Evolutionary conservation across 768 basidiomycete genomes (phyloP), one percentile per base, ranked within the genome.

Genomic region (Tricholoma sp.): DNA sequence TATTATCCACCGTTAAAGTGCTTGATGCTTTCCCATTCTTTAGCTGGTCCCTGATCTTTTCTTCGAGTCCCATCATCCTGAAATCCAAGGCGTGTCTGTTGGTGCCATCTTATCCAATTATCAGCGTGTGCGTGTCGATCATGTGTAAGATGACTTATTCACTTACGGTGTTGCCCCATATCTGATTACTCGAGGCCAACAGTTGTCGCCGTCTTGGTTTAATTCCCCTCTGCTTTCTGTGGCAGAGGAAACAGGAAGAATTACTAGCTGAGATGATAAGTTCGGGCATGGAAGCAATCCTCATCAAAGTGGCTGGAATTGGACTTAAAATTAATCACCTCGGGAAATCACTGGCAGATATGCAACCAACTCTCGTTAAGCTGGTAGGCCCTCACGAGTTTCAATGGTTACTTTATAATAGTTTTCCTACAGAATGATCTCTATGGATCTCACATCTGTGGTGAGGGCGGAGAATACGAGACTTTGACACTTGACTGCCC

Each of bases 391-490:
- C 24, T 34, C 19, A 21, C 14, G 27, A 27, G 16, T 18, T 14
- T n/a, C 27, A 31, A 16, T 10, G n/a, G 47, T 12, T 50, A 31
- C 6, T 8, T 29, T 16, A 16, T 18, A 18, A 50, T 14, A 18
- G 47, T 19, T n/a, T 52, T 21, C 32, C 18, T 34, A 2, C 61
- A 94, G 92, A 92, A 95, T 67, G 66, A 72, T 9, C 71, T 83
- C 24, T 99, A 94, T 64, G 94, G 94, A 4, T 86, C 89, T 0
- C 97, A 99, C 67, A 81, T 96, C 1, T 98, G 96, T 60, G 97
- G 97, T 9, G 97, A 99, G 73, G 97, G 97, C 1, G 97, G 97
- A 2, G 97, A 99, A 73, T 99, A 98, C 71, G 97, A 99, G 69
- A 91, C 88, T 0, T 75, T 98, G 57, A 98, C 96, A 0, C 74